Base-by-base conservation (phyloP, 768 basidiomycete genomes). In the Phylloporus sp. region DNA sequence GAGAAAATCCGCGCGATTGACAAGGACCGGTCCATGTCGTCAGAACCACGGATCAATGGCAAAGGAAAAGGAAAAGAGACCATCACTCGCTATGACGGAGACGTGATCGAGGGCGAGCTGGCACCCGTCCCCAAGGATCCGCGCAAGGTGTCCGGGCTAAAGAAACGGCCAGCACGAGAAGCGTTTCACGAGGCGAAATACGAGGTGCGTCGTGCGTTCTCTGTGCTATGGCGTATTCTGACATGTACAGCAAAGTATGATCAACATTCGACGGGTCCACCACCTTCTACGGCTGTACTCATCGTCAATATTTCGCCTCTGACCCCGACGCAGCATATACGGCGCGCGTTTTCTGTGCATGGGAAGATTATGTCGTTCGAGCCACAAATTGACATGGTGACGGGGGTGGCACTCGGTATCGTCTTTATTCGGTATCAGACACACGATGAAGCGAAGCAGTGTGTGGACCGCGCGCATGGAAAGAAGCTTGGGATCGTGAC, bases 361-460 rank as follows among this genome's bases (percentile, higher is more conserved):
- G 93, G 91, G 2, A 61, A 69, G 14, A 70, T 93, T 46, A 46
- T 69, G 6, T 75, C 80, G 4, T 82, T 90, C 47, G 89, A 93
- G 47, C 76, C 82, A 10, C 86, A 91, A 57, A 79, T 86, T 48
- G 87, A 95, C 67, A 75, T 77, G 46, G 73, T 76, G 41, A 90
- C 82, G n/a, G 93, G 92, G 4, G 83, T 80, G 39, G 79, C 84
- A 2, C 76, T 96, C 1, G 93, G 94, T 3, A 78, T 97, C 33
- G 79, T 90, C 33, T 80, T 79, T 59, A 76, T 97, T 52, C 79
- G 77, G 53, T 97, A 70, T 59, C 59, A 65, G 15, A 69, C 76
- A 0, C 80, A 83, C 50, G 81, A 82, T 14, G 83, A 87, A 35
- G 92, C 91, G 5, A 74, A 72, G 46, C 59, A 66, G 36, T 91